Evolutionary conservation across 805 yeast genomes (phyloP).

Genomic region (Candida yuanshanica): DNA sequence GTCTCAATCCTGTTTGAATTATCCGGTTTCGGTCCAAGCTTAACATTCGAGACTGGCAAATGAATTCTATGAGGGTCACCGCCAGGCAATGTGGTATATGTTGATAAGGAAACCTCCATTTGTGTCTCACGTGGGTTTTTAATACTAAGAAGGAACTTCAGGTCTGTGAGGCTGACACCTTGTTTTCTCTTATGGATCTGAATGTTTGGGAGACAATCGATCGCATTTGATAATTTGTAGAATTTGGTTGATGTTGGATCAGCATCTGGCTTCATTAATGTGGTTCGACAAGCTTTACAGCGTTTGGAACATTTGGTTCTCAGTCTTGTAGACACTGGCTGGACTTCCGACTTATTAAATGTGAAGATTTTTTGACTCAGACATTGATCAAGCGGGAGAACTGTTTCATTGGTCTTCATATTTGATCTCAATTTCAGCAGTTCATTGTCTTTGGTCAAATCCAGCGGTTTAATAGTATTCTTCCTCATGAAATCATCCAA

Average conservation of each 20-base stretch:
- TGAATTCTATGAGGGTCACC: conserved; percentile 2
- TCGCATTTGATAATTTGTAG: conserved; percentile 24
- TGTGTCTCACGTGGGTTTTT: conserved; percentile 14
- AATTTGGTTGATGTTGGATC: conserved; percentile 22
- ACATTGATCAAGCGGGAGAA: conserved; percentile 4
- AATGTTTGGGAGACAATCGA: conserved; percentile 20
- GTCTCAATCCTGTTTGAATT: conserved; percentile 15
- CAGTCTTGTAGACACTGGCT: conserved; percentile 17
- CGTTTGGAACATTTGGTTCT: conserved; percentile 19
- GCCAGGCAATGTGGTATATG: conserved; percentile 6
- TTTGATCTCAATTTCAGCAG: not conserved
- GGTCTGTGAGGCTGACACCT: not conserved
- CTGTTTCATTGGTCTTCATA: not conserved
- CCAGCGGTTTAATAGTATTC: conserved; percentile 6
- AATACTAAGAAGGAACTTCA: conserved; percentile 8
- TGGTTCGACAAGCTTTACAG: conserved; percentile 24
- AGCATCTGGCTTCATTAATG: conserved; percentile 24
- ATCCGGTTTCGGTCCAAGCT: conserved; percentile 14
- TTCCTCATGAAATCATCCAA: conserved; percentile 14
- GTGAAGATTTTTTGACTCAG: conserved; percentile 3
- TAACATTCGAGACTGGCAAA: conserved; percentile 17
- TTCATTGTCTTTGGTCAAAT: conserved; percentile 1
- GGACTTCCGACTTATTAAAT: not conserved
- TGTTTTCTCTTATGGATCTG: not conserved
- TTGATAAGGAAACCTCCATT: conserved; percentile 12